Evolutionary conservation across 2,329 filamentous ascomycete genomes (phyloP).

Genomic region (Truncatella angustata): DNA sequence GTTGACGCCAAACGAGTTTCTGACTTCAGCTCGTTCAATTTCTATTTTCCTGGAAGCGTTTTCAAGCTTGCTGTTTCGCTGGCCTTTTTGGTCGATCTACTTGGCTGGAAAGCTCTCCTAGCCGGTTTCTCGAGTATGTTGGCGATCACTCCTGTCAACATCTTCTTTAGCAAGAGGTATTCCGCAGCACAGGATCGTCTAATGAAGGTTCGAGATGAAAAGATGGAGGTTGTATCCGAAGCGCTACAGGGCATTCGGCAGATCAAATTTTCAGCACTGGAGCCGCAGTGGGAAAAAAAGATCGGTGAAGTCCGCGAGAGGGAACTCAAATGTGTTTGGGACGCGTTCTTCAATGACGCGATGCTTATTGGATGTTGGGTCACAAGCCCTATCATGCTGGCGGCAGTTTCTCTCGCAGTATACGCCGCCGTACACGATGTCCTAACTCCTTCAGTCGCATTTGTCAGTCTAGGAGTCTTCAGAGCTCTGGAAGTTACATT

Average conservation of each 20-base stretch:
- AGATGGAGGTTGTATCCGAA: constrained; percentile 74
- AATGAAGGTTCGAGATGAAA: constrained; percentile 75
- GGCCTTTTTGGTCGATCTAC: constrained; percentile 62
- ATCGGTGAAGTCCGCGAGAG: constrained; percentile 63
- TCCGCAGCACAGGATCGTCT: constrained; percentile 63
- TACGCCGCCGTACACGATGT: constrained; percentile 64
- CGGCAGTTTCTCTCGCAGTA: constrained; percentile 66
- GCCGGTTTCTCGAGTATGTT: constrained; percentile 65
- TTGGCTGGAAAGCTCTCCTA: constrained; percentile 69
- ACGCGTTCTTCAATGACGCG: constrained; percentile 62
- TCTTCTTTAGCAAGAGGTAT: constrained; percentile 64
- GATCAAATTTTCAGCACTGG: constrained; percentile 80
- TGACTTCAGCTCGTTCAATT: constrained; percentile 66
- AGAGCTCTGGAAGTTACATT: constrained; percentile 70
- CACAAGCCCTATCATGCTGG: constrained; percentile 69
- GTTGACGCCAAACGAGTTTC: constrained; percentile 70
- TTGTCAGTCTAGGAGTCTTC: constrained; percentile 75
- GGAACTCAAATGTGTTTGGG: constrained; percentile 67
- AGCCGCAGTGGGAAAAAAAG: constrained; percentile 71
- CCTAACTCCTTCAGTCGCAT: constrained; percentile 71
- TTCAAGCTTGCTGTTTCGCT: constrained; percentile 66
- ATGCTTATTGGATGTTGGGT: constrained; percentile 68
- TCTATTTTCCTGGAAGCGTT: constrained; percentile 60
- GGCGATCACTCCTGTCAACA: constrained; percentile 66
- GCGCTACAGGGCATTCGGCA: constrained; percentile 77